Evolutionary conservation across 345 rosid species (phyloP).

Genomic region (Ailanthus altissimus): DNA sequence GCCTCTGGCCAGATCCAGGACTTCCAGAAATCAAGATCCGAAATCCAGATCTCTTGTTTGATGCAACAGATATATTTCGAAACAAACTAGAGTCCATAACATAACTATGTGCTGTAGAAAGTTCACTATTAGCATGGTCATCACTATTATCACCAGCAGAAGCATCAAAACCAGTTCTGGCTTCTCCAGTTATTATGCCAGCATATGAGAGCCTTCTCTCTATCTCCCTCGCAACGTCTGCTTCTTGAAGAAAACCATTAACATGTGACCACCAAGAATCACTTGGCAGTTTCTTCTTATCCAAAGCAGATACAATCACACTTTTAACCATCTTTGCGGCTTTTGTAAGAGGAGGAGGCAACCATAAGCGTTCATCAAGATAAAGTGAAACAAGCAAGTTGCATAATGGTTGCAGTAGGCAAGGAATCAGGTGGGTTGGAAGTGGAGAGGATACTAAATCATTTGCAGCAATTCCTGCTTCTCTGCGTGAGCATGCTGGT

Average conservation of each 20-base stretch:
- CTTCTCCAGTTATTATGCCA: constrained; percentile 61
- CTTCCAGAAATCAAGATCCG: constrained; percentile 77
- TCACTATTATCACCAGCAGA: constrained; percentile 37
- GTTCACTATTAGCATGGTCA: constrained; percentile 33
- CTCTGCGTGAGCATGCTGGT: constrained; percentile 94
- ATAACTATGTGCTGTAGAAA: constrained; percentile 33
- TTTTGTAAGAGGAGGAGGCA: constrained; percentile 73
- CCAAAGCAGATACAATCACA: constrained; percentile 59
- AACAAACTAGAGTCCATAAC: constrained; percentile 30
- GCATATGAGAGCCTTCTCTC: constrained; percentile 54
- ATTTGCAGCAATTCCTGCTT: constrained; percentile 88
- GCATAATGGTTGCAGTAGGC: constrained; percentile 67
- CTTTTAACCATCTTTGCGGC: constrained; percentile 60
- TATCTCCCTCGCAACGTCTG: constrained; percentile 55
- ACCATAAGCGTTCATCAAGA: constrained; percentile 74
- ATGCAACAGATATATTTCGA: constrained; percentile 38
- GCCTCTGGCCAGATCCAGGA: constrained; percentile 88
- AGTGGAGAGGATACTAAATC: constrained; percentile 80
- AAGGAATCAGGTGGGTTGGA: constrained; percentile 78
- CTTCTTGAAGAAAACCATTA: constrained; percentile 61
- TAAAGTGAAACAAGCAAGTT: constrained; percentile 71
- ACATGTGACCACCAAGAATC: constrained; percentile 68
- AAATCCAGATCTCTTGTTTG: constrained; percentile 61
- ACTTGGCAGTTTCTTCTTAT: constrained; percentile 49
- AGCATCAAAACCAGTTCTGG: constrained; percentile 43